A percentile compares a stretch with the other conserved stretches of the same genome.
phyloP scores from a whole-genome alignment of 805 yeast species.

The Diddensiella transvaalensis region DNA sequence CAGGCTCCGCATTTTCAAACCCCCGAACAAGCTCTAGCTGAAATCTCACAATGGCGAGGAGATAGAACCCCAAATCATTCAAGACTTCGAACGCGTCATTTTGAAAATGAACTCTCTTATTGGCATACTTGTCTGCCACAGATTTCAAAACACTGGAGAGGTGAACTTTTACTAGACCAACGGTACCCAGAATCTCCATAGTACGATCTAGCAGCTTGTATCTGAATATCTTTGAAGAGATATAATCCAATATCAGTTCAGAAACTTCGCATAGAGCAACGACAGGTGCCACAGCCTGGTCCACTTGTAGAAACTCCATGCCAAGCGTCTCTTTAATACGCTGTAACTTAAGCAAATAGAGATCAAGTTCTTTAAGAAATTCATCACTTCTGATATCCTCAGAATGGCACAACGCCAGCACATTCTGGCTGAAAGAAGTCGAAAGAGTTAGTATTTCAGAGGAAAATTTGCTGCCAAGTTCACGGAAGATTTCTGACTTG shows the following conservation, averaged over 20 bases:
- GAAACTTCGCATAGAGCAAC: neutral
- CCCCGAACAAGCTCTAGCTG: neutral
- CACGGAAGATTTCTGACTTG: conserved; percentile 6
- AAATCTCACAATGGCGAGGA: neutral
- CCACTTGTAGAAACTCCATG: neutral
- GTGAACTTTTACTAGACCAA: neutral
- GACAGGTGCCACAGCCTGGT: neutral
- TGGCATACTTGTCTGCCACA: neutral
- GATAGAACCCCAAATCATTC: neutral
- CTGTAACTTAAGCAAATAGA: neutral
- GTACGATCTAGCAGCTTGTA: neutral
- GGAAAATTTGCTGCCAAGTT: neutral
- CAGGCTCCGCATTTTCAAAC: neutral
- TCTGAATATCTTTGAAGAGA: neutral
- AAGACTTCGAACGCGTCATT: neutral
- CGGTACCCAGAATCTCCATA: neutral
- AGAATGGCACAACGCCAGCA: conserved; percentile 1
- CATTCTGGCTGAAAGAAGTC: neutral
- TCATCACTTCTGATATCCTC: conserved; percentile 6
- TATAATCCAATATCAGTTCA: neutral
- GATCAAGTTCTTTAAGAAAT: conserved; percentile 1
- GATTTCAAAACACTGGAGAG: neutral
- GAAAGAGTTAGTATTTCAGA: neutral
- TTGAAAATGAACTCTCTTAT: neutral
- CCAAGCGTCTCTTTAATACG: neutral